These are phyloP conservation scores for Zhuliangozyma parablackwelliae DNA, from an alignment of 1,139 yeast genomes.

Conservation along the genomic window DNA sequence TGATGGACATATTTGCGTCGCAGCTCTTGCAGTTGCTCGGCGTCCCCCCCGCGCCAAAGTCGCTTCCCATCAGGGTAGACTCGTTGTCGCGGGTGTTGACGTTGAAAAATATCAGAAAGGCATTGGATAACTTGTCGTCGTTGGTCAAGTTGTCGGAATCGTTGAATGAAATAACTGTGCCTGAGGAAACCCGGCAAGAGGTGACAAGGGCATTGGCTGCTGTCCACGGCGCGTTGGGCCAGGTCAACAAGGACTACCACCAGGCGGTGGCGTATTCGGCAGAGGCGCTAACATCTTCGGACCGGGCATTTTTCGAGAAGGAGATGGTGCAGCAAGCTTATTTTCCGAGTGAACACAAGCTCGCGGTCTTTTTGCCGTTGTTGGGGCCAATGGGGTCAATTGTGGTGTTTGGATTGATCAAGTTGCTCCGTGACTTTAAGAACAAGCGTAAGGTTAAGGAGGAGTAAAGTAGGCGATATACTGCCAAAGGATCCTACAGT, in stretches of 20 bases:
- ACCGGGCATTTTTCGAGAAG: conserved; percentile 83
- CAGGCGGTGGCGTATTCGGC: conserved; percentile 53
- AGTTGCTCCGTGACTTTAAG: conserved; percentile 21
- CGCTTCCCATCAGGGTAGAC: conserved; percentile 63
- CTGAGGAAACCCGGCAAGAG: conserved; percentile 52
- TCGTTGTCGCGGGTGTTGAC: conserved; percentile 57
- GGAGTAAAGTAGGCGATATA: not conserved
- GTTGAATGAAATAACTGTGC: conserved; percentile 78
- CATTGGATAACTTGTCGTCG: conserved; percentile 61
- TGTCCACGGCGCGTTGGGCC: conserved; percentile 29
- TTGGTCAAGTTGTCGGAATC: conserved; percentile 63
- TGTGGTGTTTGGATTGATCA: conserved; percentile 52
- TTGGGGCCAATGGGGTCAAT: conserved; percentile 82
- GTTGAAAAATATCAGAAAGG: conserved; percentile 46
- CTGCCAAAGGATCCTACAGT: too few species aligned
- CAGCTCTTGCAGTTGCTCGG: conserved; percentile 76
- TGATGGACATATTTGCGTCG: conserved; percentile 66
- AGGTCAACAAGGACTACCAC: conserved; percentile 17
- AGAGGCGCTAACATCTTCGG: conserved; percentile 52
- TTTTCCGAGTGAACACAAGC: conserved; percentile 91
- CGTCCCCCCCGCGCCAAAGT: conserved; percentile 48
- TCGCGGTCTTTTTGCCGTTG: conserved; percentile 88
- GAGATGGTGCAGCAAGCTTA: conserved; percentile 94
- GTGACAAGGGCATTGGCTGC: conserved; percentile 39
- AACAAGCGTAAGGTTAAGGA: conserved; percentile 3